phyloP scores from a whole-genome alignment of 2,329 filamentous ascomycete genomes.

The Orbilia brochopaga region DNA sequence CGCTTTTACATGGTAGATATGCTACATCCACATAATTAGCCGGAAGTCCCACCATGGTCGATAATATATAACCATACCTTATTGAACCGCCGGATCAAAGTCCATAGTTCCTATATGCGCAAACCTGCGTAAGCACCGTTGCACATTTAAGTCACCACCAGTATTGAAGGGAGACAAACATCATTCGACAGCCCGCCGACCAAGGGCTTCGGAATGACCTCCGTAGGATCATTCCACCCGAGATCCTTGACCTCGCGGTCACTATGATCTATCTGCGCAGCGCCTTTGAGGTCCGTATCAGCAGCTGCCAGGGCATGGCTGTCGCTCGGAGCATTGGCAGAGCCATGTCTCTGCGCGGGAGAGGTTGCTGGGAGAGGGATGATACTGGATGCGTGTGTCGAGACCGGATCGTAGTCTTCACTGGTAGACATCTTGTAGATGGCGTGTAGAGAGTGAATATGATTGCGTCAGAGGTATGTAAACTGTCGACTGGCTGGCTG shows the following conservation, averaged over 20 bases:
- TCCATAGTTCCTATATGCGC: constrained; percentile 65
- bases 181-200: constrained; percentile 68
- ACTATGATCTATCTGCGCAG: constrained; percentile 59
- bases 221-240: constrained; percentile 65
- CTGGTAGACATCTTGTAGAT: constrained; percentile 31
- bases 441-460: not conserved
- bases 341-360: constrained; percentile 36
- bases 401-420: constrained; percentile 41
- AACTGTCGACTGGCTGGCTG: no score
- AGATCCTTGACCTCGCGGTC: constrained; percentile 62
- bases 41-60: not conserved
- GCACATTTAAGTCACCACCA: not conserved
- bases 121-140: not conserved
- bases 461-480: no score
- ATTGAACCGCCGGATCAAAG: constrained; percentile 69
- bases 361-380: constrained; percentile 47
- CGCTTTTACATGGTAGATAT: constrained; percentile 72
- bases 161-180: constrained; percentile 1
- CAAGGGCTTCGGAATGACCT: constrained; percentile 63
- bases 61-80: constrained; percentile 60
- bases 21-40: constrained; percentile 70
- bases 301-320: constrained; percentile 59
- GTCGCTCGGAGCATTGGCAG: constrained; percentile 56
- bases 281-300: constrained; percentile 57
- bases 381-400: constrained; percentile 49